phyloP scores from a whole-genome alignment of 1,139 yeast species.

The Yamadazyma sp. region DNA sequence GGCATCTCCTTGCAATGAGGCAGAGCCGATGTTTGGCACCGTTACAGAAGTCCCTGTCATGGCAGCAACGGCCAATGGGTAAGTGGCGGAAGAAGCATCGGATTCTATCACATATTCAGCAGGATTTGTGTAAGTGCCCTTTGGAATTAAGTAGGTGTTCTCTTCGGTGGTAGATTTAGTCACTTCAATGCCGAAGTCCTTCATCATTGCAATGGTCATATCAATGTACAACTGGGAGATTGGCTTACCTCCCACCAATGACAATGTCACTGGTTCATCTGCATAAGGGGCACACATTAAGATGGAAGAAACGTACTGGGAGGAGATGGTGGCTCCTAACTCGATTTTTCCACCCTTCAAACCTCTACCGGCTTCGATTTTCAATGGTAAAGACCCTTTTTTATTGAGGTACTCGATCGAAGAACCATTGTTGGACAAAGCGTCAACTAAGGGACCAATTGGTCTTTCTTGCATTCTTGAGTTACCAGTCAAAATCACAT shows the following conservation, averaged over 20 bases:
- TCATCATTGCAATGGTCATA: constrained; percentile 97
- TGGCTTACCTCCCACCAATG: constrained; percentile 94
- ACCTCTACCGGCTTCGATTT: constrained; percentile 66
- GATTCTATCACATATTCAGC: constrained; percentile 85
- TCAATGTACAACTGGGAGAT: constrained; percentile 93
- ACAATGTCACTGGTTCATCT: constrained; percentile 76
- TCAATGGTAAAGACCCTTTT: constrained; percentile 84
- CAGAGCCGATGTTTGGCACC: constrained; percentile 89
- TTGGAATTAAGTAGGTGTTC: constrained; percentile 87
- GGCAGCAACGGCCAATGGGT: constrained; percentile 98
- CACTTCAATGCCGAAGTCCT: constrained; percentile 82
- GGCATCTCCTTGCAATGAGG: constrained; percentile 96
- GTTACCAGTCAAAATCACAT: constrained; percentile 82
- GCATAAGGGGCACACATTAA: constrained; percentile 99
- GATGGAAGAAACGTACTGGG: constrained; percentile 95
- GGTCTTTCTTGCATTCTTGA: constrained; percentile 98
- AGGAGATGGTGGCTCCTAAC: constrained; percentile 92
- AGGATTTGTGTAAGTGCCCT: constrained; percentile 79
- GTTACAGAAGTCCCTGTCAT: constrained; percentile 91
- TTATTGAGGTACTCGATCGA: constrained; percentile 66
- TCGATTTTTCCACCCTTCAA: constrained; percentile 90
- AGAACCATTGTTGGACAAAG: constrained; percentile 79
- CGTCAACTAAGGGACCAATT: constrained; percentile 93
- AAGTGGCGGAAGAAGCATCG: constrained; percentile 98
- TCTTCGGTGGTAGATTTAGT: constrained; percentile 66